Evolutionary conservation across 768 basidiomycete genomes (phyloP), one percentile per base, ranked within the genome.

Genomic region (Xerocomus brunneocitrinus): DNA sequence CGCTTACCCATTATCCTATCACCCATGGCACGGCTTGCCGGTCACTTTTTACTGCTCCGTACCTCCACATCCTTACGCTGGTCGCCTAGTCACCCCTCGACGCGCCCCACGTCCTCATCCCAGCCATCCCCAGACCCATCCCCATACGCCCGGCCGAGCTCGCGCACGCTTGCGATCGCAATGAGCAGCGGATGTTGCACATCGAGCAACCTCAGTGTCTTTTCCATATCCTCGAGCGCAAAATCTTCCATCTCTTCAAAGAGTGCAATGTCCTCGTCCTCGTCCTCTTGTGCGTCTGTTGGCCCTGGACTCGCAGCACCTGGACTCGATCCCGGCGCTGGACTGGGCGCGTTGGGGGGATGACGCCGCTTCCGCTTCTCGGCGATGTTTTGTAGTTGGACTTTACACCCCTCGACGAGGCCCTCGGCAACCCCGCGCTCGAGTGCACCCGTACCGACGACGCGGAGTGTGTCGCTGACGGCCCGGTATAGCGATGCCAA

Each of bases 181-280:
- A 90, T 75, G 47, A 89, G 63, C 54, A 91, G 61, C n/a, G 80
- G 74, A 67, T 89, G 84, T 43, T 76, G 76, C 25, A 67, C 57
- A 58, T 89, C 84, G 51, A 91, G 71, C 55, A 73, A 57, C 40
- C 60, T 56, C 50, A 89, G 62, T 69, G 86, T 74, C 75, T 81
- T 85, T 42, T 71, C 77, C 83, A 91, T 89, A 65, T 90, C 89
- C 65, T 90, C 89, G 58, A 90, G 65, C 59, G 83, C 85, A 62
- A 86, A 89, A 51, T 88, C 88, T 66, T 90, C 89, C 71, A 90
- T 84, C 74, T 92, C 89, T 67, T 91, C 87, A 36, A 88, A 63
- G 49, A 90, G 65, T 65, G 79, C 79, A 58, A 88, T 69, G 57
- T 91, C 88, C 56, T 90, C 87, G 53, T 73, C 72, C 47, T 89